Evolutionary conservation across 306 rosid genomes (phyloP).

Genomic region (Nissolia schottii): DNA sequence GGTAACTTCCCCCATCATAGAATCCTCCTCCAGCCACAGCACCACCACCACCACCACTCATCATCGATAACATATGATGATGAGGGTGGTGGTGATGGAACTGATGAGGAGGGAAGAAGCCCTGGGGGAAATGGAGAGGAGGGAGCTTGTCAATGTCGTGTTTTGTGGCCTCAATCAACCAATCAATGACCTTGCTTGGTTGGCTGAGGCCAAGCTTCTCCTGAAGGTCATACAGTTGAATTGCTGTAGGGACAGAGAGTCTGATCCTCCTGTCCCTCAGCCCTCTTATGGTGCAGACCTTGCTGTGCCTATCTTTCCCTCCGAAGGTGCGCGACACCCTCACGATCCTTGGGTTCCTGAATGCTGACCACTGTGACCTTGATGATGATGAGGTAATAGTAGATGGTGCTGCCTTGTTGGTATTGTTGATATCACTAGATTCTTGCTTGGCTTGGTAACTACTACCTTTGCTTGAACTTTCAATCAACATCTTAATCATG

Average conservation of each 20-base stretch:
- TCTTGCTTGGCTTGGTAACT: conserved; percentile 42
- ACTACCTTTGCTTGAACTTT: conserved; percentile 55
- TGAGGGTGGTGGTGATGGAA: too few species aligned
- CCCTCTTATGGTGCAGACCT: conserved; percentile 81
- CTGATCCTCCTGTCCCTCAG: conserved; percentile 77
- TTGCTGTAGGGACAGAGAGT: conserved; percentile 79
- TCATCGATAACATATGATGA: too few species aligned
- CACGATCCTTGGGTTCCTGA: conserved; percentile 79
- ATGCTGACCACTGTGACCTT: conserved; percentile 73
- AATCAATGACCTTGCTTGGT: conserved; percentile 89
- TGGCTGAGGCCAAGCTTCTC: conserved; percentile 68
- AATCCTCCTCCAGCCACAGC: conserved; percentile 29
- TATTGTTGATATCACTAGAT: neutral
- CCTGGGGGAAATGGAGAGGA: conserved; percentile 66
- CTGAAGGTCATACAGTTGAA: conserved; percentile 82
- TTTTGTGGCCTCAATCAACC: conserved; percentile 69
- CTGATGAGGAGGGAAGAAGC: conserved; percentile 47
- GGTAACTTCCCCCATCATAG: conserved; percentile 24
- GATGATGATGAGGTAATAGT: too few species aligned
- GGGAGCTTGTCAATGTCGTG: conserved; percentile 80
- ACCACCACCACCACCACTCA: too few species aligned
- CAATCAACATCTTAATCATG: conserved; percentile 38
- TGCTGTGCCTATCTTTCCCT: conserved; percentile 96
- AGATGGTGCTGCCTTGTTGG: conserved; percentile 33
- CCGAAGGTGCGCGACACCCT: conserved; percentile 78